Conservation (phyloP, 1,284 basidiomycete species). For the Rhodofomes roseus region DNA sequence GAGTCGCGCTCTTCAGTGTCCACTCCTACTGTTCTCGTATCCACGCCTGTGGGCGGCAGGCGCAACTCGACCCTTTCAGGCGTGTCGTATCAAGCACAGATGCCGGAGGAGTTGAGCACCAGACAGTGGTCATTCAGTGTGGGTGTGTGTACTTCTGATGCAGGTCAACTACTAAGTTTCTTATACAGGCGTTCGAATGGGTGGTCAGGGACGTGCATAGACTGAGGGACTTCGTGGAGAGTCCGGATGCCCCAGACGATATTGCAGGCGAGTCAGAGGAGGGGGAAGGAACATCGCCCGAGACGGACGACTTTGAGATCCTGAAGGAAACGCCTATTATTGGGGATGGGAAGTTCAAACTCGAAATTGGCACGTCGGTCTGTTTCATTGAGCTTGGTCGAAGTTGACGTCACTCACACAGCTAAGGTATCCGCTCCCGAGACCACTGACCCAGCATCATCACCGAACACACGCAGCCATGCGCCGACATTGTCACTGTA, state of each 20-base stretch:
- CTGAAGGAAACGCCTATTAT: conserved; percentile 61
- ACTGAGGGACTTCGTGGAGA: conserved; percentile 49
- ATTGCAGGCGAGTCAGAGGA: conserved; percentile 8
- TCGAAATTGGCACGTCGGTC: conserved; percentile 51
- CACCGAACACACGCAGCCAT: conserved; percentile 21
- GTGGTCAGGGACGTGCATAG: conserved; percentile 53
- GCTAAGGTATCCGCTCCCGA: conserved; percentile 18
- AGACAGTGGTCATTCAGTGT: conserved; percentile 64
- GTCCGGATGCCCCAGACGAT: conserved; percentile 8
- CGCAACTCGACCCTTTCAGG: conserved; percentile 13
- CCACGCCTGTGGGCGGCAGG: conserved; percentile 14
- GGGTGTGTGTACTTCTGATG: conserved; percentile 17
- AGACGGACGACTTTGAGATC: conserved; percentile 49
- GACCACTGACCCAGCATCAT: conserved; percentile 11
- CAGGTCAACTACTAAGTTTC: neutral
- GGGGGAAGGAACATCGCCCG: conserved; percentile 4
- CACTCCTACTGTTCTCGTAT: conserved; percentile 22
- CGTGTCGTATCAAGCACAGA: conserved; percentile 13
- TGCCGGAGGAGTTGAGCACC: conserved; percentile 39
- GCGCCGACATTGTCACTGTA: conserved; percentile 52
- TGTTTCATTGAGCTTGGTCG: neutral
- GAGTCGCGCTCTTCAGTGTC: conserved; percentile 25
- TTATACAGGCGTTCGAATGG: conserved; percentile 62
- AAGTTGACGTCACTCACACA: neutral
- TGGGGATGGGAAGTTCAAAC: conserved; percentile 71